phyloP scores from a whole-genome alignment of 1,284 basidiomycete genomes.

The Hemileia vastatrix region DNA sequence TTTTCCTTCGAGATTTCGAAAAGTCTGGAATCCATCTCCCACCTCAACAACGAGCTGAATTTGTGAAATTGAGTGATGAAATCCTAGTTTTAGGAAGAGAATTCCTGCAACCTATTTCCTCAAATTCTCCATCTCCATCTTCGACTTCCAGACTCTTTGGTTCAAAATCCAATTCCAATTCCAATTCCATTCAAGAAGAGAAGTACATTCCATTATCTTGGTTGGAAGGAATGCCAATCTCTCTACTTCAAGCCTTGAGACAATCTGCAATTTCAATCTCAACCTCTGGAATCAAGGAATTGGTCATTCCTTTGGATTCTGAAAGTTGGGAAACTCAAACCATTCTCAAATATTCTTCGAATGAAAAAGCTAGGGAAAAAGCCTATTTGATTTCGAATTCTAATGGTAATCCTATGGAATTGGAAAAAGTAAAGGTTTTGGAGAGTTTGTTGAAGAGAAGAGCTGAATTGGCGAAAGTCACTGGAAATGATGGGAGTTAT shows the following conservation, averaged over 20 bases:
- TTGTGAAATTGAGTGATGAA: conserved; percentile 82
- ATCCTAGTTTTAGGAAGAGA: conserved; percentile 78
- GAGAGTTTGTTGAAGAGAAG: conserved; percentile 66
- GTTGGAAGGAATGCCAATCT: too few relatives aligned
- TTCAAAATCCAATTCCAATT: background rate
- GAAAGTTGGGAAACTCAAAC: conserved; percentile 80
- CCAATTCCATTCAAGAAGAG: background rate
- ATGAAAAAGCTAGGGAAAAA: conserved; percentile 67
- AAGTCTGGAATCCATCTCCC: conserved; percentile 91
- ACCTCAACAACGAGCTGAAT: conserved; percentile 61
- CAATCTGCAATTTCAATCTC: too few relatives aligned
- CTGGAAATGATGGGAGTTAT: conserved; percentile 65
- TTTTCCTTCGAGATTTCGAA: conserved; percentile 94
- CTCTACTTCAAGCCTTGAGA: too few relatives aligned
- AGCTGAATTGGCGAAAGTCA: conserved; percentile 67
- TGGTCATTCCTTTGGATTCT: conserved; percentile 57
- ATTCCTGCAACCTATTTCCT: conserved; percentile 60
- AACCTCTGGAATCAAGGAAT: too few relatives aligned
- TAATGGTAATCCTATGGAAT: too few relatives aligned
- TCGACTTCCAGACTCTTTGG: too few relatives aligned
- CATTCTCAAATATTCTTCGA: conserved; percentile 75
- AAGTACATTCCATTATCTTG: too few relatives aligned
- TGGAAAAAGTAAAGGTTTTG: conserved; percentile 57
- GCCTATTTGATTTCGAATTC: too few relatives aligned
- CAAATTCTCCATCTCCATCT: background rate